Conservation (phyloP, 2,329 filamentous ascomycete species). For the Scytalidium lignicola region DNA sequence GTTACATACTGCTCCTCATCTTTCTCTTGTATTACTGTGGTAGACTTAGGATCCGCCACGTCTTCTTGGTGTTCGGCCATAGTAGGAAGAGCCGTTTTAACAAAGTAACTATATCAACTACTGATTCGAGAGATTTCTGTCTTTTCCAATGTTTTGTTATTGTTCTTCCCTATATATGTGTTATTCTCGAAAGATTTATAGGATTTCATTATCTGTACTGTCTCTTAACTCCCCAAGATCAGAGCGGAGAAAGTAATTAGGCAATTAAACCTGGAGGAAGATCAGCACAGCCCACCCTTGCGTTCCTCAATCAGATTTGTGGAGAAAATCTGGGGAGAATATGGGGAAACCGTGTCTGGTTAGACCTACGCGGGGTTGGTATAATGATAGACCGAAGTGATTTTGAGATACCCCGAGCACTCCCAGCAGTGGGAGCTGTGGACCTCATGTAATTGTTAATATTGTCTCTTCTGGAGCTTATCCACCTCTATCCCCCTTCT, state of each 20-base stretch:
- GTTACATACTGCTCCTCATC: conserved; percentile 4
- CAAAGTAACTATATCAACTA: too few relatives aligned
- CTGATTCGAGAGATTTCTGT: too few relatives aligned
- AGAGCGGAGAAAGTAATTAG: too few relatives aligned
- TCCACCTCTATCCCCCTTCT: too few relatives aligned
- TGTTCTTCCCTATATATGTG: too few relatives aligned
- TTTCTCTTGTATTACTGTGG: neutral
- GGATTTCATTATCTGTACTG: too few relatives aligned
- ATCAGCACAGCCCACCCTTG: conserved; percentile 14
- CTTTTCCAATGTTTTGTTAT: too few relatives aligned
- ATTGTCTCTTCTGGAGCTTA: too few relatives aligned
- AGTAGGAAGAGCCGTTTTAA: neutral
- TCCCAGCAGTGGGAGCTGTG: too few relatives aligned
- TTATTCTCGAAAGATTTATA: too few relatives aligned
- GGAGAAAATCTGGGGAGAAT: neutral
- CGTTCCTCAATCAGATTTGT: neutral
- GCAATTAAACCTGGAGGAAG: neutral
- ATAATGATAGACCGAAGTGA: neutral
- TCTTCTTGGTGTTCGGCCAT: conserved; percentile 2
- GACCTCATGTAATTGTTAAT: too few relatives aligned
- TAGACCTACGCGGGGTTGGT: neutral
- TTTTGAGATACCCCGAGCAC: neutral
- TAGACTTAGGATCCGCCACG: neutral
- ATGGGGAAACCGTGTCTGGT: neutral
- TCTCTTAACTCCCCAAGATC: too few relatives aligned